A percentile compares a stretch with the other conserved stretches of the same genome.
phyloP scores from a whole-genome alignment of 371 early-diverging fungal genomes.

The Syncephalis plumigaleata region DNA sequence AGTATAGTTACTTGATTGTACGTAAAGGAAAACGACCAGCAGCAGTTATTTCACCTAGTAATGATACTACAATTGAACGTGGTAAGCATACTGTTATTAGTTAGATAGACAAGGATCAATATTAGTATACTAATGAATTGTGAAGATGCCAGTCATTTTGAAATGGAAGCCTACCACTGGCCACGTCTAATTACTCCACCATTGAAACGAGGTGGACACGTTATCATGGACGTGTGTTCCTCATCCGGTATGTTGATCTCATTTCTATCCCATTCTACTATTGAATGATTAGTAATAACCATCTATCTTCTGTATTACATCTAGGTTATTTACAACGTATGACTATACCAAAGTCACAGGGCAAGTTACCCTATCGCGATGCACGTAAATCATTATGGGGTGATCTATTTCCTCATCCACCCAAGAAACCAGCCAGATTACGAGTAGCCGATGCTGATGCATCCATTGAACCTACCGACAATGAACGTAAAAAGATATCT shows the following conservation, averaged over 20 bases:
- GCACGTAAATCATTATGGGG: slow-evolving; percentile 69
- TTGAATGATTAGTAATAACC: not conserved
- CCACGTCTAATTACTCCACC: slow-evolving; percentile 52
- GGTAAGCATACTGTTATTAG: no score
- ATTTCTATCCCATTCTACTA: not conserved
- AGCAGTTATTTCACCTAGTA: not conserved
- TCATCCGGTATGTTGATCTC: not conserved
- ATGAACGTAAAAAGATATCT: no score
- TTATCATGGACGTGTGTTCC: slow-evolving; percentile 51
- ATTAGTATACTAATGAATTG: not conserved
- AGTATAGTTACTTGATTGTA: slow-evolving; percentile 65
- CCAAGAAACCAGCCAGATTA: slow-evolving; percentile 22
- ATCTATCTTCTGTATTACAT: no score
- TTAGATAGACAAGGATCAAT: no score
- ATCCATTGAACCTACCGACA: no score
- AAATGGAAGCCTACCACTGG: slow-evolving; percentile 27
- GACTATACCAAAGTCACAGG: slow-evolving; percentile 53
- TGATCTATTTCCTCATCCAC: slow-evolving; percentile 59
- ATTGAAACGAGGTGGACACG: slow-evolving; percentile 57
- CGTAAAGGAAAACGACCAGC: slow-evolving; percentile 41
- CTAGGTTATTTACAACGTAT: slow-evolving; percentile 40
- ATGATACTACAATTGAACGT: no score
- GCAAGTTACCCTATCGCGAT: slow-evolving; percentile 54
- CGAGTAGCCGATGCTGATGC: no score
- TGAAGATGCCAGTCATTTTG: not conserved